These are phyloP conservation scores for Hawksworthiomyces lignivorus DNA, from an alignment of 2,329 filamentous ascomycete genomes.

Conservation along the genomic window DNA sequence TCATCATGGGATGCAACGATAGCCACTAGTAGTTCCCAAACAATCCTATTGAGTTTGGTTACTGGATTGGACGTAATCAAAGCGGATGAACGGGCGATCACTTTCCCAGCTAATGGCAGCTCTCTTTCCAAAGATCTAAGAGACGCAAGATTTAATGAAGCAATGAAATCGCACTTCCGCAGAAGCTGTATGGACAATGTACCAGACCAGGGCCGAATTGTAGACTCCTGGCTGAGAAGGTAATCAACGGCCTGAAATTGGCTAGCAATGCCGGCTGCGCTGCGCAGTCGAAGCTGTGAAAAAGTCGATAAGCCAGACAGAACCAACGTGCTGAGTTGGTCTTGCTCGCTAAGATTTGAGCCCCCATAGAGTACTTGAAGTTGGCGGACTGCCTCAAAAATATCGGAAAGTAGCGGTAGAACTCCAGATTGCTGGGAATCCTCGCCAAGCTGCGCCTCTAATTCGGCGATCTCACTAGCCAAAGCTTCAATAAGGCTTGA, in stretches of 20 bases:
- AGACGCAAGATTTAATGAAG: constrained; percentile 48
- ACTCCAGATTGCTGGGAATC: constrained; percentile 38
- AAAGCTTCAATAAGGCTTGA: constrained; percentile 43
- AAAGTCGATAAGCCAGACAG: constrained; percentile 39
- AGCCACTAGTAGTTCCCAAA: constrained; percentile 38
- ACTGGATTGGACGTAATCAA: constrained; percentile 44
- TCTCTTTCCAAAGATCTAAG: constrained; percentile 59
- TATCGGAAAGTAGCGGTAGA: constrained; percentile 45
- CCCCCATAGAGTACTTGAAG: constrained; percentile 35
- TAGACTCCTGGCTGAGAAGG: constrained; percentile 27
- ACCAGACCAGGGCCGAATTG: constrained; percentile 38
- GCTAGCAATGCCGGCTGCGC: constrained; percentile 27
- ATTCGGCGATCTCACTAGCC: constrained; percentile 40
- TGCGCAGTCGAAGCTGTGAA: constrained; percentile 35
- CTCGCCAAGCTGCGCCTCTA: constrained; percentile 39
- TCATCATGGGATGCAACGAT: constrained; percentile 30
- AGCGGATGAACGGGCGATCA: constrained; percentile 41
- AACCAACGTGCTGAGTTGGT: constrained; percentile 24
- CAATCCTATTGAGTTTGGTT: constrained; percentile 36
- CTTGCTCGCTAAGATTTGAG: not conserved
- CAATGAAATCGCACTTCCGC: constrained; percentile 43
- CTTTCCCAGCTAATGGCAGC: constrained; percentile 51
- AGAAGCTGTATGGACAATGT: constrained; percentile 45
- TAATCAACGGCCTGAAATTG: constrained; percentile 41
- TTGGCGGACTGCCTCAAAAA: constrained; percentile 53